These are phyloP conservation scores for Dendrobium nobile DNA, from an alignment of 106 monocot genomes.

Conservation along the genomic window DNA sequence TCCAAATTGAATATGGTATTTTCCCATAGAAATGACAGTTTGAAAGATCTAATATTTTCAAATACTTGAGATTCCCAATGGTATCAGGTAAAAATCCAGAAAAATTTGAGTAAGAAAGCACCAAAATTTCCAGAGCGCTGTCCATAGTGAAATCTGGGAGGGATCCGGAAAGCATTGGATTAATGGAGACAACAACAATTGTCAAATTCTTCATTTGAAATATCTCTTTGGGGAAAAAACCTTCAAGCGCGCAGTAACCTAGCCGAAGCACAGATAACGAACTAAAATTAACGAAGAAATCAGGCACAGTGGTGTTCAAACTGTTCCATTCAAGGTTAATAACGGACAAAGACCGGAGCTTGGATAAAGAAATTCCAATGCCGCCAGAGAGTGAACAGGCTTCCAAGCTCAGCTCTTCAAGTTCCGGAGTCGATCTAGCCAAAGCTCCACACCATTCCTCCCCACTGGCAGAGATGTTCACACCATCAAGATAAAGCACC, in stretches of 20 bases:
- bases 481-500: constrained; percentile 17
- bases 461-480: not conserved
- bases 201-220: constrained; percentile 29
- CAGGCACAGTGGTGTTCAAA: constrained; percentile 20
- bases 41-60: constrained; percentile 35
- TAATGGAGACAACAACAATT: constrained; percentile 37
- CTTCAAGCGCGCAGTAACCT: constrained; percentile 26
- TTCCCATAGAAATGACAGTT: constrained; percentile 32
- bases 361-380: constrained; percentile 21
- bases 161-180: constrained; percentile 36
- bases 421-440: constrained; percentile 20
- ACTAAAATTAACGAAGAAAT: constrained; percentile 34
- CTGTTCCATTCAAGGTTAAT: constrained; percentile 39
- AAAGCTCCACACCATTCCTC: constrained; percentile 21
- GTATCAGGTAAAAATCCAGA: constrained; percentile 17
- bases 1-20: constrained; percentile 40
- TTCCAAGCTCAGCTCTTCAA: constrained; percentile 37
- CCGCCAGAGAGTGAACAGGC: constrained; percentile 45
- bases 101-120: constrained; percentile 30
- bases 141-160: constrained; percentile 25
- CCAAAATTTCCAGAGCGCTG: constrained; percentile 25
- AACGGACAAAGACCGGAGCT: constrained; percentile 17
- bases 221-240: constrained; percentile 32
- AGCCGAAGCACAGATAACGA: constrained; percentile 25
- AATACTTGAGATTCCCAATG: constrained; percentile 35